Conservation (phyloP, 352 stramenopile species). For the Thraustochytrium striatum region DNA sequence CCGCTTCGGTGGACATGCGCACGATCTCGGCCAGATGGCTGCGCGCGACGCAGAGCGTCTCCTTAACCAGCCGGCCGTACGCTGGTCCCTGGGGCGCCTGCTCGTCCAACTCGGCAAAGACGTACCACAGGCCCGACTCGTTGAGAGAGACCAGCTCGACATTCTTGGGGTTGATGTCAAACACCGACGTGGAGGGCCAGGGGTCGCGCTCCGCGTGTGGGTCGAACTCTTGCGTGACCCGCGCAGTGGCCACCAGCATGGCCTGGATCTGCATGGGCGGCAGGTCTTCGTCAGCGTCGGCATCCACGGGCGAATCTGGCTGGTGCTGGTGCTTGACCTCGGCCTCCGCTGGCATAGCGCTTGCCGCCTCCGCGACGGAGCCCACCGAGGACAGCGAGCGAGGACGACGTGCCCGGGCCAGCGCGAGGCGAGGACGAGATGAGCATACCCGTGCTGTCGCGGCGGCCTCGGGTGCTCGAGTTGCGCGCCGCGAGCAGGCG, state of each 20-base stretch:
- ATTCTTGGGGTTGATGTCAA: slow-evolving; percentile 31
- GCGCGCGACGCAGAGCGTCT: slow-evolving; percentile 16
- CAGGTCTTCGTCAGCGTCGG: too few species aligned
- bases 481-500: too few species aligned
- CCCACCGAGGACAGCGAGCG: too few species aligned
- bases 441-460: too few species aligned
- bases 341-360: too few species aligned
- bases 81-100: slow-evolving; percentile 6
- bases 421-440: too few species aligned
- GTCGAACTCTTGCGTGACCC: slow-evolving; percentile 37
- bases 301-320: too few species aligned
- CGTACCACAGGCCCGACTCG: slow-evolving; percentile 30
- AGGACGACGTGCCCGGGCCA: too few species aligned
- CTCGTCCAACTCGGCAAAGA: slow-evolving; percentile 14
- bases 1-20: not conserved
- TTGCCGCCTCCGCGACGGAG: too few species aligned
- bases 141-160: slow-evolving; percentile 24
- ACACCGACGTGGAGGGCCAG: slow-evolving; percentile 32
- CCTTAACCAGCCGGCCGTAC: slow-evolving; percentile 15
- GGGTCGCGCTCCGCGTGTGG: slow-evolving; percentile 33
- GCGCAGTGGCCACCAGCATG: slow-evolving; percentile 23
- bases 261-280: too few species aligned
- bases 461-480: too few species aligned
- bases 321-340: too few species aligned
- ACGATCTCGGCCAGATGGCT: slow-evolving; percentile 3